These are phyloP conservation scores for Mrakia frigida DNA, from an alignment of 768 basidiomycete genomes.

Conservation along the genomic window DNA sequence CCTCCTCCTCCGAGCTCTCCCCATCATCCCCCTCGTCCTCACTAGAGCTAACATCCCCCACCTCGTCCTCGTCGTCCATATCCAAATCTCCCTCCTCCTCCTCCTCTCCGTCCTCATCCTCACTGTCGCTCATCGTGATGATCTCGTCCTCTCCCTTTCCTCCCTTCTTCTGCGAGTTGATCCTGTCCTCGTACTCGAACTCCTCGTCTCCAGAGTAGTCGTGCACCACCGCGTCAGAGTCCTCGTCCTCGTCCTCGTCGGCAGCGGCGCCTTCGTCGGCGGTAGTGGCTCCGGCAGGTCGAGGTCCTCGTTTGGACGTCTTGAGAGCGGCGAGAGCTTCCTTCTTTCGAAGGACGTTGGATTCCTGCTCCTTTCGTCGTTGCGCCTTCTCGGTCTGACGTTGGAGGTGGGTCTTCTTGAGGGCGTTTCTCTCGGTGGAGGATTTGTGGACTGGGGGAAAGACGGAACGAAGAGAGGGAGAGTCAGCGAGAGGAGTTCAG, in stretches of 20 bases:
- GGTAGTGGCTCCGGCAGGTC: background rate
- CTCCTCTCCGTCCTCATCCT: conserved; percentile 3
- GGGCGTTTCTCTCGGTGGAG: conserved; percentile 62
- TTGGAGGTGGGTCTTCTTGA: conserved; percentile 68
- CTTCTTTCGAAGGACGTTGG: conserved; percentile 82
- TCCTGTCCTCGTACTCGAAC: conserved; percentile 32
- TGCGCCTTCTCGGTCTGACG: conserved; percentile 70
- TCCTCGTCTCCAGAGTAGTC: conserved; percentile 33
- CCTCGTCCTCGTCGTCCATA: conserved; percentile 27
- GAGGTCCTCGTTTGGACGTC: conserved; percentile 30
- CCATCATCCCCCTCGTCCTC: conserved; percentile 18
- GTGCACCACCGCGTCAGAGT: conserved; percentile 25
- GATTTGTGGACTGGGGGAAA: conserved; percentile 74
- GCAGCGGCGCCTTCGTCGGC: background rate
- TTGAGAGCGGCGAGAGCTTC: conserved; percentile 38
- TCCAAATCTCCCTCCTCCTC: conserved; percentile 19
- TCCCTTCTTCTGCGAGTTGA: background rate
- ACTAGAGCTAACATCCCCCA: conserved; percentile 14
- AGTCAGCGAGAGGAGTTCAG: background rate
- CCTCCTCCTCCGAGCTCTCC: background rate
- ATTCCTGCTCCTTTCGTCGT: conserved; percentile 81
- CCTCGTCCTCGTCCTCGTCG: conserved; percentile 3
- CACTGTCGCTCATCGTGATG: background rate
- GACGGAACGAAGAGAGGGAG: conserved; percentile 1
- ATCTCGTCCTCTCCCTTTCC: background rate